Evolutionary conservation across 768 basidiomycete genomes (phyloP), one percentile per base, ranked within the genome.

Genomic region (Boletus tomentosulus): DNA sequence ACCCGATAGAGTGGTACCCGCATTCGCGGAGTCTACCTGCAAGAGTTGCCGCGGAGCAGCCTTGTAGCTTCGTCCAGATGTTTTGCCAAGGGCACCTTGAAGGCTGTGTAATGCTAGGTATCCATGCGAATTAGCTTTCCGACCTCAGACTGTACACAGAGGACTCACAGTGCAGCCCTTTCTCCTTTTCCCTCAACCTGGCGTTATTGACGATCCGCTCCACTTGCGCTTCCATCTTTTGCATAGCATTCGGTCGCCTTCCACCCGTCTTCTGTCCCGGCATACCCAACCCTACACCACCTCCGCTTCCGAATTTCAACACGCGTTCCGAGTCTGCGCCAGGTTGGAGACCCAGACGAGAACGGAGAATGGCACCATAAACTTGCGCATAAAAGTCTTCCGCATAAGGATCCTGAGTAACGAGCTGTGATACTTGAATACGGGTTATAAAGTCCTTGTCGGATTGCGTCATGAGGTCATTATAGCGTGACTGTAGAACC

Each of bases 401-500:
- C 31, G 91, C 85, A 70, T 96, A 98, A 0, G 97, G 97, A 72
- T 99, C 97, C 64, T 91, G 87, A 6, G 94, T 96, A 42, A 97
- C 94, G 39, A 98, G 87, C 66, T 98, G 97, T 2, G 96, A 98
- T 33, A 99, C 92, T 70, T 99, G 97, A 58, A 99, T 98, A 25
- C 97, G 86, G 34, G 97, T 98, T 73, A 99, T 98, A 67, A 98
- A 99, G 66, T 98, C 97, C 74, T 98, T 98, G 78, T 99, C 97
- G 11, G 91, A 94, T 72, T 94, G 92, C 3, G 92, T 93, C 93
- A 96, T 96, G 35, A 95, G 78, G 68, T 94, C 92, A 61, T 96
- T 96, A 66, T 94, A 94, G 55, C 90, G 85, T 56, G 93, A 83
- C 92, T 93, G 49, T 9, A 58, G 19, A 43, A 28, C 24, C 15